Conservation (phyloP, 192 early-diverging fungal genomes). For the Linnemannia hyalina region DNA sequence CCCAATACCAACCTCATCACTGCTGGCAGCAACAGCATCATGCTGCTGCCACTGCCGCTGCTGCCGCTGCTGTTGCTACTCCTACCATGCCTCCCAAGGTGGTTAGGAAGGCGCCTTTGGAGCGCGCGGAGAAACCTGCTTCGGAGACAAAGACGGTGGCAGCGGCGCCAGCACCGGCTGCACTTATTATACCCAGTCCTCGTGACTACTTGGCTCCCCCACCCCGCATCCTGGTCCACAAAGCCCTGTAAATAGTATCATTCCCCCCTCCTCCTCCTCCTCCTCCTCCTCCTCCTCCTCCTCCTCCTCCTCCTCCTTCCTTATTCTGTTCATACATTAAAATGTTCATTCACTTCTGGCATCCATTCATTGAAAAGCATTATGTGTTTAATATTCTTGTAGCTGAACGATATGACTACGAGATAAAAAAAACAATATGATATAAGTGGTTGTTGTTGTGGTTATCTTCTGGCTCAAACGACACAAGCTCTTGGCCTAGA, state of each 20-base stretch:
- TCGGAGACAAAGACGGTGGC: neutral
- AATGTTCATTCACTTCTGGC: neutral
- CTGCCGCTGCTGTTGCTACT: neutral
- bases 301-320: too few species aligned
- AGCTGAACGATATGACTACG: too few species aligned
- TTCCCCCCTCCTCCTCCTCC: neutral
- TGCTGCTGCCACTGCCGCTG: neutral
- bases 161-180: neutral
- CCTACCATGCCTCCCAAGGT: neutral
- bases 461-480: neutral
- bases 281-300: too few species aligned
- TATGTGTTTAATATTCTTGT: too few species aligned
- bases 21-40: conserved; percentile 26
- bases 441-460: too few species aligned
- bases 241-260: conserved; percentile 29
- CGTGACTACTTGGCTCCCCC: conserved; percentile 43
- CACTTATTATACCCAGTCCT: conserved; percentile 24
- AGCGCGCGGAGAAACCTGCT: neutral
- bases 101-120: neutral
- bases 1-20: conserved; percentile 47
- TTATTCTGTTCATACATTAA: neutral
- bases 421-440: too few species aligned
- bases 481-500: neutral
- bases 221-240: conserved; percentile 47
- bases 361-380: neutral